phyloP scores from a whole-genome alignment of 2,329 filamentous ascomycete genomes.

The Lasiodiplodia sp. region DNA sequence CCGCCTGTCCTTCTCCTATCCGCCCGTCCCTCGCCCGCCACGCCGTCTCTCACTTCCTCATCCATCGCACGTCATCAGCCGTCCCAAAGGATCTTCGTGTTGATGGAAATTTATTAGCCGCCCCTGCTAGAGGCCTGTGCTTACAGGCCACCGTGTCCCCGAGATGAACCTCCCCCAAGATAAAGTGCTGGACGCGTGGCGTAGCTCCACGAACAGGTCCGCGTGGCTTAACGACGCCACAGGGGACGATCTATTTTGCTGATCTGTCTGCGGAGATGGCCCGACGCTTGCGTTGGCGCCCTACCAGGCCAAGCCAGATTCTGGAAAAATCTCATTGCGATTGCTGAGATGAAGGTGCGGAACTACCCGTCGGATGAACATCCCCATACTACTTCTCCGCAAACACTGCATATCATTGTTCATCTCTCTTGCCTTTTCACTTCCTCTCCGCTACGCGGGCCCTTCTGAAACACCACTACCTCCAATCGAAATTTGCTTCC shows the following conservation, averaged over 20 bases:
- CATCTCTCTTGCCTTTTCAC: neutral
- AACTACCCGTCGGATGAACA: neutral
- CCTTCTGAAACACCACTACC: conserved; percentile 6
- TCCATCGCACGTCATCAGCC: conserved; percentile 20
- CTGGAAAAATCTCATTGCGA: too few species aligned
- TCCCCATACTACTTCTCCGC: neutral
- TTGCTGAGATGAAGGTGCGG: neutral
- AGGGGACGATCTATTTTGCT: conserved; percentile 15
- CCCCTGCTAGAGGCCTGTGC: conserved; percentile 8
- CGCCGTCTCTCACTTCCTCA: conserved; percentile 18
- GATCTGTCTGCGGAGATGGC: conserved; percentile 9
- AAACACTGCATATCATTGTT: neutral
- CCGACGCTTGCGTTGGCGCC: neutral
- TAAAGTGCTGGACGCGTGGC: conserved; percentile 21
- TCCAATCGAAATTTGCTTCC: conserved; percentile 8
- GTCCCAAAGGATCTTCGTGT: conserved; percentile 19
- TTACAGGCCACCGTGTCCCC: conserved; percentile 24
- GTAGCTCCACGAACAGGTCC: neutral
- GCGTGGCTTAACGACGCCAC: conserved; percentile 14
- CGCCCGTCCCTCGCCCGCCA: neutral
- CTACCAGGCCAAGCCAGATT: too few species aligned
- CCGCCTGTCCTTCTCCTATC: neutral
- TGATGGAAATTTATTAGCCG: conserved; percentile 26
- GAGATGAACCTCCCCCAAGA: conserved; percentile 21
- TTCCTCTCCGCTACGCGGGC: neutral